Evolutionary conservation across 2,329 filamentous ascomycete species (phyloP).

Genomic region (Drechslera avenae): DNA sequence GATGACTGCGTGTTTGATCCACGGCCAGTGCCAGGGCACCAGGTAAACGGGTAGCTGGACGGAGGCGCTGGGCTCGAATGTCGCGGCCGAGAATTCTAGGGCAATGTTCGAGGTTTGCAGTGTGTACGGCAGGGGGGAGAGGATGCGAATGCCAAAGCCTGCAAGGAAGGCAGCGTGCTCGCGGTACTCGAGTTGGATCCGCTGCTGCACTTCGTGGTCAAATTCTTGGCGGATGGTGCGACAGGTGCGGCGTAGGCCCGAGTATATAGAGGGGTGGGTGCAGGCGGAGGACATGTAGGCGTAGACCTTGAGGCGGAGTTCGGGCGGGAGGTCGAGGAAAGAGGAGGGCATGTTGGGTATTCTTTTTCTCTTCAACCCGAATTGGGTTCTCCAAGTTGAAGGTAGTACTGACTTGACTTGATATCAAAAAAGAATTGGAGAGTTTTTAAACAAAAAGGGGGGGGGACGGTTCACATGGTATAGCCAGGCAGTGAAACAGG

Average conservation of each 20-base stretch:
- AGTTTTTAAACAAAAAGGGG: too few relatives aligned
- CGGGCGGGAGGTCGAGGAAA: neutral
- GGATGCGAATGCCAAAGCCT: neutral
- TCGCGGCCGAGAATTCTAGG: too few relatives aligned
- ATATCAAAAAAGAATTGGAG: too few relatives aligned
- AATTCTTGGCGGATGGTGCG: neutral
- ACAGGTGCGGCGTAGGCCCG: neutral
- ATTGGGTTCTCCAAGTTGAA: too few relatives aligned
- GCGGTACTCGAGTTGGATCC: neutral
- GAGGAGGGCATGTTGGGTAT: neutral
- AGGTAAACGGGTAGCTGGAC: rapidly evolving
- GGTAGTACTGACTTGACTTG: neutral
- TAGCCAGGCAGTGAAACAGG: too few relatives aligned
- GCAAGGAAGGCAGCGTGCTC: neutral
- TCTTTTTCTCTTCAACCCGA: too few relatives aligned
- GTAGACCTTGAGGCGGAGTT: neutral
- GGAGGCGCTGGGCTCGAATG: too few relatives aligned
- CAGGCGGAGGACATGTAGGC: neutral
- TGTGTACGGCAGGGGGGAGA: neutral
- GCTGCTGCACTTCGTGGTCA: neutral
- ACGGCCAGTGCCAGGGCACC: conserved; percentile 1
- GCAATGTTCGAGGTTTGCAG: neutral
- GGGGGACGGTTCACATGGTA: too few relatives aligned
- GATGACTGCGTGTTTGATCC: neutral
- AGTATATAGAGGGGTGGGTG: neutral